Percentiles rank a stretch among this genome's conserved stretches.
phyloP scores from a whole-genome alignment of 2,329 filamentous ascomycete genomes.

The Aspergillus ruber region DNA sequence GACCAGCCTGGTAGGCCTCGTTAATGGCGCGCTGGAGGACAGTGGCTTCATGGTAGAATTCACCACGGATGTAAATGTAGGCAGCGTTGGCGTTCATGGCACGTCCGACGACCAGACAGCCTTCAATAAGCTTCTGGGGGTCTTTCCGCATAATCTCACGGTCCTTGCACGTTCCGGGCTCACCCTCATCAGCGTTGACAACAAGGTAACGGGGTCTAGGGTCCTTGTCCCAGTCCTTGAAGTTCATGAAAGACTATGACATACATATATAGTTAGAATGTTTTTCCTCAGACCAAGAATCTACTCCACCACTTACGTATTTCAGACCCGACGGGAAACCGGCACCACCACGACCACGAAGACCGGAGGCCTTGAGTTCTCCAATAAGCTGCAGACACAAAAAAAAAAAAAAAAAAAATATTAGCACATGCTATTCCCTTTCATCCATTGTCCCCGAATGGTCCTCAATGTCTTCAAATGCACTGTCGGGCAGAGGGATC shows the following conservation, averaged over 20 bases:
- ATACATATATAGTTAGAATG: not conserved
- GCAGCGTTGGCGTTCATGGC: constrained; percentile 98
- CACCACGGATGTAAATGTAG: constrained; percentile 98
- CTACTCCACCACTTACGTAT: constrained; percentile 64
- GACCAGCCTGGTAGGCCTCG: constrained; percentile 88
- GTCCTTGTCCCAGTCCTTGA: constrained; percentile 99
- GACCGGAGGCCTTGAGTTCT: constrained; percentile 92
- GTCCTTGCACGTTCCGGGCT: constrained; percentile 98
- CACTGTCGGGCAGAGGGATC: constrained; percentile 11
- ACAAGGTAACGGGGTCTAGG: constrained; percentile 91
- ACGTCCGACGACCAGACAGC: constrained; percentile 88
- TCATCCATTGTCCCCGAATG: not conserved
- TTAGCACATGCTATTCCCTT: constrained; percentile 5
- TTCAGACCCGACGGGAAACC: constrained; percentile 97
- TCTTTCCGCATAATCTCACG: constrained; percentile 99
- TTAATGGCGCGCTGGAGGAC: constrained; percentile 93
- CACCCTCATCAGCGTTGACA: constrained; percentile 97
- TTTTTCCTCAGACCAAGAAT: not conserved
- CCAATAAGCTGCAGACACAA: constrained; percentile 67
- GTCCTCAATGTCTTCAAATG: not conserved
- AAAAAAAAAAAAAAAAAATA: constrained; percentile 2
- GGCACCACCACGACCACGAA: constrained; percentile 92
- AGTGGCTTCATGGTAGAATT: constrained; percentile 93
- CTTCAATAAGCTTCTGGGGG: constrained; percentile 97
- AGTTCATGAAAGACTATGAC: constrained; percentile 96